These are phyloP conservation scores for Dichomitus squalens DNA, from an alignment of 1,284 basidiomycete species.

Conservation along the genomic window DNA sequence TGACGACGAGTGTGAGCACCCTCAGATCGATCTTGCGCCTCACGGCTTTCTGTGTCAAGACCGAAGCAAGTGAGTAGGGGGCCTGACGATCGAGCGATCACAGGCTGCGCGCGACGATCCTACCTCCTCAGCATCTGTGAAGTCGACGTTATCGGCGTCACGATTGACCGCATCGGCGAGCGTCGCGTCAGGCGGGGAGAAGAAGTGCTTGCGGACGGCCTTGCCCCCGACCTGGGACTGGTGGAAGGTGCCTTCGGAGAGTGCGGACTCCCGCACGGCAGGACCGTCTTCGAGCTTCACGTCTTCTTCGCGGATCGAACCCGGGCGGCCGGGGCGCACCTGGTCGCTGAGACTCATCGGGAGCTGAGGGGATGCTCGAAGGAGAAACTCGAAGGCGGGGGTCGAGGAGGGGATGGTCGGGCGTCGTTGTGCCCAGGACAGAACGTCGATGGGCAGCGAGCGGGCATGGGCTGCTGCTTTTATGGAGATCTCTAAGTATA, in stretches of 20 bases:
- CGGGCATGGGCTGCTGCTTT: not conserved
- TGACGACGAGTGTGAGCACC: conserved; percentile 49
- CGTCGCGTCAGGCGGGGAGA: conserved; percentile 44
- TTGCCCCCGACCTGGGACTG: conserved; percentile 26
- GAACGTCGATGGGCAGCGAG: conserved; percentile 3
- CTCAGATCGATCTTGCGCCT: conserved; percentile 49
- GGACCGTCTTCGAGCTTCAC: conserved; percentile 15
- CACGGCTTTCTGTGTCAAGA: conserved; percentile 37
- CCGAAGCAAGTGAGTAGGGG: not conserved
- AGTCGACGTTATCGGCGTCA: conserved; percentile 50
- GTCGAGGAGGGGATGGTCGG: not conserved
- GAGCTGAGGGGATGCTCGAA: not conserved
- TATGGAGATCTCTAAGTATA: not conserved
- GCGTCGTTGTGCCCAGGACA: not conserved
- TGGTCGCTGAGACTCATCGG: not conserved
- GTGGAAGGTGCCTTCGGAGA: conserved; percentile 31
- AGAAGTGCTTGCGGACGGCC: conserved; percentile 38
- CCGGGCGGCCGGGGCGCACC: not conserved
- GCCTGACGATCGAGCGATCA: not conserved
- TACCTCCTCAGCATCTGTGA: conserved; percentile 50
- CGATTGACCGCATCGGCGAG: conserved; percentile 52
- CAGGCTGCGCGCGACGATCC: not conserved
- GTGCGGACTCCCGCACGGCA: conserved; percentile 6
- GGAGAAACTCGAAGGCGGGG: not conserved
- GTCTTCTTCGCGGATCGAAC: conserved; percentile 3